phyloP scores from a whole-genome alignment of 73 alveolate genomes.

The Paramecium octaurelia region DNA sequence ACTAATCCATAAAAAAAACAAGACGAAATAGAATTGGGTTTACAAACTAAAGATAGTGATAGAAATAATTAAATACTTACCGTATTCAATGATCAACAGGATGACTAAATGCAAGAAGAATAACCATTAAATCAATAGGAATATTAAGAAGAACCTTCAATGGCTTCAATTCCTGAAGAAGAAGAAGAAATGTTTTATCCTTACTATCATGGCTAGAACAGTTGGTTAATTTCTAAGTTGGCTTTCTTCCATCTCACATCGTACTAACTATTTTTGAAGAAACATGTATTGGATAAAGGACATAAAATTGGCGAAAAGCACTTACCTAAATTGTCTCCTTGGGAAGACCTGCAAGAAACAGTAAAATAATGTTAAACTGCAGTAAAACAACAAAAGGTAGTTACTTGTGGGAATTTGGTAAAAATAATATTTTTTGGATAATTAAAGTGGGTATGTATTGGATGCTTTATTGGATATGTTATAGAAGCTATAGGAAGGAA shows the following conservation, averaged over 20 bases:
- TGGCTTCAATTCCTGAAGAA: not conserved
- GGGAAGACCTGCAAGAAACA: not conserved
- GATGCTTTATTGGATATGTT: not conserved
- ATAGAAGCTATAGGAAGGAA: not conserved
- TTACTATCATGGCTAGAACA: not conserved
- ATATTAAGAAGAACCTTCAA: not conserved
- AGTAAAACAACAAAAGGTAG: not conserved
- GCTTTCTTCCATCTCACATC: not conserved
- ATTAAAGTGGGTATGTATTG: not conserved
- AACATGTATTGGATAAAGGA: not conserved
- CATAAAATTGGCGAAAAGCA: not conserved
- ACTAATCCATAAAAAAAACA: not conserved
- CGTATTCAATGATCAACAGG: not conserved
- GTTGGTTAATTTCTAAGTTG: not conserved
- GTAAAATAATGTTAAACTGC: not conserved
- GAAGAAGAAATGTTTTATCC: not conserved
- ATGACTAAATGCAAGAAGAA: not conserved
- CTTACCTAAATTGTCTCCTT: not conserved
- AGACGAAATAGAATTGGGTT: not conserved
- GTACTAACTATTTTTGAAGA: not conserved
- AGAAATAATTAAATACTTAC: not conserved
- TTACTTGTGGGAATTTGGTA: not conserved
- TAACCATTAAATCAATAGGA: not conserved
- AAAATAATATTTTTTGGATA: constrained; percentile 10
- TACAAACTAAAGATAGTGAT: not conserved